Evolutionary conservation across 805 yeast genomes (phyloP), one percentile per base, ranked within the genome.

Genomic region (Saturnispora dispora): DNA sequence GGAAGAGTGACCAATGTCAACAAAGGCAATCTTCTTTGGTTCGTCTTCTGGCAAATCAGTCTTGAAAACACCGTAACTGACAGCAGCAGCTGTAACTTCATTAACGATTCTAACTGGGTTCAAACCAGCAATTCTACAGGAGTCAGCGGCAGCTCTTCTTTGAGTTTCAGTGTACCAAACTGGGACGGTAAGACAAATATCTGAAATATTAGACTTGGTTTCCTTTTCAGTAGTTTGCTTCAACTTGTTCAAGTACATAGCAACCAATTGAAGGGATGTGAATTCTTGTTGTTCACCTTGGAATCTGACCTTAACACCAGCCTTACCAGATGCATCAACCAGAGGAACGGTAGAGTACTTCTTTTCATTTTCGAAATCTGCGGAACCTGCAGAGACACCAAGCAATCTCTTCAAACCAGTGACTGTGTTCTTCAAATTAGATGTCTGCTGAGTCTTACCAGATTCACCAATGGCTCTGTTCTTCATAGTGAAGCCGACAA

Each of bases 41-140:
- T 84, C 85, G 63, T 88, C 96, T 71, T 89, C 98, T 64, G 98
- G 96, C 64, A 93, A 78, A 67, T 91, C 97, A 59, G 86, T 79
- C 81, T 93, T 90, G 85, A 93, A 93, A 55, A 93, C 96, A 77
- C 99, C 99, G 76, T 93, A 95, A 62, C 97, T 95, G 58, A 93
- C 96, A 63, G 97, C 98, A 55, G 99, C 99, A 55, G 99, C 98
- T 53, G 98, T 90, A 59, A 87, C 84, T 70, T 93, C 99, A 71
- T 93, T 93, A 62, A 93, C 96, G 58, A 93, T 82, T 80, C 99
- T 87, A 54, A 93, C 97, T 55, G 99, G 98, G 82, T 93, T 93
- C 66, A 93, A 79, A 57, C 96, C 96, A 54, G 99, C 98, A 68
- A 93, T 86, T 68, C 78, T 80, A 65, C 96, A 91, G 53, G 99